Conservation (phyloP, 805 yeast species). For the Wickerhamiella kurtzmanii region DNA sequence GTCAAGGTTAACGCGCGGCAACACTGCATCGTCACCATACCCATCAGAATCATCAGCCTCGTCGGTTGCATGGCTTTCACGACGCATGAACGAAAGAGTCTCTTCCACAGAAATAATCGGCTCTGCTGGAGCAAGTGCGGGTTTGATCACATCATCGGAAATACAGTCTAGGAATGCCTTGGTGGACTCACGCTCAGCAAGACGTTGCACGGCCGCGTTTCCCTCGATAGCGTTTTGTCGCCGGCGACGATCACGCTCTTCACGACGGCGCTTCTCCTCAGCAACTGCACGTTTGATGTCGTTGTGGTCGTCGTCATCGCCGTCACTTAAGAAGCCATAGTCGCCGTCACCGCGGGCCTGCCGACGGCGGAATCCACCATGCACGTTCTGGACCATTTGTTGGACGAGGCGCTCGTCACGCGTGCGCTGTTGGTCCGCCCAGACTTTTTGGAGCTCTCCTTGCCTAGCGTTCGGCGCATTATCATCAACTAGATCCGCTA, state of each 20-base stretch:
- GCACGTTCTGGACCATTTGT: conserved; percentile 15
- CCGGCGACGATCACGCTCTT: conserved; percentile 7
- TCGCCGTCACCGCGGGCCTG: conserved; percentile 4
- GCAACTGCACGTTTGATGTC: background rate
- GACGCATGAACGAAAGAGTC: conserved; percentile 11
- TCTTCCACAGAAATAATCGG: conserved; percentile 12
- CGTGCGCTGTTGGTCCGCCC: conserved; percentile 12
- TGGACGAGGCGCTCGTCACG: conserved; percentile 15
- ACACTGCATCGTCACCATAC: background rate
- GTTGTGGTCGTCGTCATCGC: conserved; percentile 5
- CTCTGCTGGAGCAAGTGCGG: background rate
- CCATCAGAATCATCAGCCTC: background rate
- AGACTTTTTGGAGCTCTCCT: conserved; percentile 6
- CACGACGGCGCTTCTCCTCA: conserved; percentile 4
- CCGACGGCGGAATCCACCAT: conserved; percentile 16
- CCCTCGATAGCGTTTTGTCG: conserved; percentile 9
- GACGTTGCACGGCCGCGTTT: conserved; percentile 10
- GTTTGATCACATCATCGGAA: conserved; percentile 11
- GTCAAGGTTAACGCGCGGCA: conserved; percentile 1
- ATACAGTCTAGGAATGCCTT: conserved; percentile 16
- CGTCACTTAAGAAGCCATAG: conserved; percentile 4
- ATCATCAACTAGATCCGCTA: conserved; percentile 15
- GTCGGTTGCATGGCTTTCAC: background rate
- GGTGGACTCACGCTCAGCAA: conserved; percentile 11
- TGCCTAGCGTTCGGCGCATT: conserved; percentile 3